Evolutionary conservation across 1,284 basidiomycete species (phyloP).

Genomic region (Papiliotrema laurentii): DNA sequence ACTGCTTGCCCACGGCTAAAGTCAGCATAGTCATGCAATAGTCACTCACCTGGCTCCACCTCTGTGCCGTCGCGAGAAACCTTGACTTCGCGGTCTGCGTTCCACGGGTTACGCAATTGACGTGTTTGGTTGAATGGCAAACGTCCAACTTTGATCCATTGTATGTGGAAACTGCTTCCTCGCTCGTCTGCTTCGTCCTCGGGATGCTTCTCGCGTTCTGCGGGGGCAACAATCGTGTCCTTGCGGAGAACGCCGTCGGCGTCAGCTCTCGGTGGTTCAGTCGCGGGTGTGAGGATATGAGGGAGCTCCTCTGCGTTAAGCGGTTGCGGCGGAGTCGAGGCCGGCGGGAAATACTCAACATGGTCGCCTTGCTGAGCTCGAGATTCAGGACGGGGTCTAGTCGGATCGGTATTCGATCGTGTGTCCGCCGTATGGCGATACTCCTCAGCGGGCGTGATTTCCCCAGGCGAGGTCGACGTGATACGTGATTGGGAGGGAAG

Average conservation of each 20-base stretch:
- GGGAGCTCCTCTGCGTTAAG: too few relatives aligned
- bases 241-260: conserved; percentile 35
- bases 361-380: too few relatives aligned
- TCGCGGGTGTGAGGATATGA: too few relatives aligned
- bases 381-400: too few relatives aligned
- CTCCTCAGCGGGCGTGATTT: conserved; percentile 35
- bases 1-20: conserved; percentile 2
- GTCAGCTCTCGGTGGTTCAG: too few relatives aligned
- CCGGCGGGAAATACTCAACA: conserved; percentile 14
- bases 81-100: conserved; percentile 83
- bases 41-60: conserved; percentile 62
- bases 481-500: conserved; percentile 19
- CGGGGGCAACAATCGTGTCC: conserved; percentile 26
- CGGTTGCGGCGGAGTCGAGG: conserved; percentile 6
- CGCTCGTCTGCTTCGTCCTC: not conserved
- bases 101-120: conserved; percentile 87
- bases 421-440: not conserved
- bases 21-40: not conserved
- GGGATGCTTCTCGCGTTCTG: conserved; percentile 14
- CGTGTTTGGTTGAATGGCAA: conserved; percentile 74
- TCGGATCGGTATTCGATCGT: conserved; percentile 7
- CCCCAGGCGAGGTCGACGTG: conserved; percentile 31
- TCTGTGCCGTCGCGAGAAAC: conserved; percentile 90
- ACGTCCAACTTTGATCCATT: conserved; percentile 73
- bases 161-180: conserved; percentile 71